Evolutionary conservation across 1,284 basidiomycete species (phyloP).

Genomic region (Leccinum solheimii): DNA sequence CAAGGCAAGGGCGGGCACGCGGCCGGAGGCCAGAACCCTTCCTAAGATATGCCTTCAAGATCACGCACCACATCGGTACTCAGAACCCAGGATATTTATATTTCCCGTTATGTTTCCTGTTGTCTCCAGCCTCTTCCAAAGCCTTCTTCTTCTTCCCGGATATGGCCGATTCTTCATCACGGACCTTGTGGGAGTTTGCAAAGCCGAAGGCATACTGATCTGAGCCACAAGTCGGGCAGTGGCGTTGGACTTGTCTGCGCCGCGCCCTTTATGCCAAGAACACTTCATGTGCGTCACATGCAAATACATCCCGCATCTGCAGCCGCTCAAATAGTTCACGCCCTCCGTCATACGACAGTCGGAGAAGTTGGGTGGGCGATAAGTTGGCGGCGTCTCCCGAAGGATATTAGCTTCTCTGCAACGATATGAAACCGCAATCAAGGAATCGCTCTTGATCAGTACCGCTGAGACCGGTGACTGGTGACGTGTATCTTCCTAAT

Average conservation of each 20-base stretch:
- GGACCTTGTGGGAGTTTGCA: not conserved
- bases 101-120: not conserved
- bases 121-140: slow-evolving; percentile 2
- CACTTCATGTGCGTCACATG: not conserved
- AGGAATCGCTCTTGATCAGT: not conserved
- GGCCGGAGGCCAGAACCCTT: not conserved
- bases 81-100: not conserved
- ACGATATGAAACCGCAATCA: not conserved
- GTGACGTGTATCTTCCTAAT: not conserved
- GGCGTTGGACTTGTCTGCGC: not conserved
- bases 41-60: not conserved
- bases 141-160: slow-evolving; percentile 1
- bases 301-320: not conserved
- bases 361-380: not conserved
- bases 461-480: not conserved
- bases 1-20: not conserved
- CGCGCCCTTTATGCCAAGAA: not conserved
- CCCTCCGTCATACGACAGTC: not conserved
- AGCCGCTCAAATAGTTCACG: not conserved
- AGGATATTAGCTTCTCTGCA: slow-evolving; percentile 1
- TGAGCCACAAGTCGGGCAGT: not conserved
- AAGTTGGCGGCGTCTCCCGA: not conserved
- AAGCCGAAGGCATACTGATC: not conserved
- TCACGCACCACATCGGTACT: slow-evolving; percentile 2
- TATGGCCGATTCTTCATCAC: not conserved